A percentile compares a stretch with the other conserved stretches of the same genome.
These are phyloP conservation scores for Oxyria digyna DNA, from an alignment of 148 eudicot genomes.

Conservation along the genomic window DNA sequence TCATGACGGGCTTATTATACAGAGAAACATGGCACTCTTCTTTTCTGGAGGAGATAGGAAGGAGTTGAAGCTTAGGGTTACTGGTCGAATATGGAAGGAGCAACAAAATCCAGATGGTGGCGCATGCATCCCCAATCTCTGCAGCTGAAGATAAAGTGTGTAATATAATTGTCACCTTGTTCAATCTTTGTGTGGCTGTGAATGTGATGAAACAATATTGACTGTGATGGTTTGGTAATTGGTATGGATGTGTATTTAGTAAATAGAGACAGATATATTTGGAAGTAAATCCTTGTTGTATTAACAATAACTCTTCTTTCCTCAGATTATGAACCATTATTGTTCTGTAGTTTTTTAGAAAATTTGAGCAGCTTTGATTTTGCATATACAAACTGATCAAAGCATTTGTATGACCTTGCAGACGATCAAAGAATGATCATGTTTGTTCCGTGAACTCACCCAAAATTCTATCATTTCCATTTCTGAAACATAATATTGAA, in stretches of 20 bases:
- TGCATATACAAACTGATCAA: too few relatives aligned
- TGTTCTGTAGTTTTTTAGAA: background rate
- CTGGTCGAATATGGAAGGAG: constrained; percentile 61
- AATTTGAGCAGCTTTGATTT: background rate
- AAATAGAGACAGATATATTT: background rate
- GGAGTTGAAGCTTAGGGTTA: constrained; percentile 57
- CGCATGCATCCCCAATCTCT: constrained; percentile 51
- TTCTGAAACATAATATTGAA: background rate
- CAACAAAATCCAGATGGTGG: constrained; percentile 52
- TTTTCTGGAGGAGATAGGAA: constrained; percentile 65
- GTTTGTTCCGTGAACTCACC: background rate
- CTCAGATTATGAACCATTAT: background rate
- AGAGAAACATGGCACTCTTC: constrained; percentile 61
- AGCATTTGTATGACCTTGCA: too few relatives aligned
- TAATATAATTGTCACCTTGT: too few relatives aligned
- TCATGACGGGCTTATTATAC: constrained; percentile 67
- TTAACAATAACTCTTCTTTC: background rate
- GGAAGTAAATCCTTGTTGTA: background rate
- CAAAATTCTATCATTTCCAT: background rate
- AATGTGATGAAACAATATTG: background rate
- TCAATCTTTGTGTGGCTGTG: background rate
- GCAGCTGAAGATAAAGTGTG: constrained; percentile 18
- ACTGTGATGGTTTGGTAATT: background rate
- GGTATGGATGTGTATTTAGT: background rate
- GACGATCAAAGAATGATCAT: too few relatives aligned